Evolutionary conservation across 2,329 filamentous ascomycete genomes (phyloP), one percentile per base, ranked within the genome.

Genomic region (Ophiosphaerella narmari): DNA sequence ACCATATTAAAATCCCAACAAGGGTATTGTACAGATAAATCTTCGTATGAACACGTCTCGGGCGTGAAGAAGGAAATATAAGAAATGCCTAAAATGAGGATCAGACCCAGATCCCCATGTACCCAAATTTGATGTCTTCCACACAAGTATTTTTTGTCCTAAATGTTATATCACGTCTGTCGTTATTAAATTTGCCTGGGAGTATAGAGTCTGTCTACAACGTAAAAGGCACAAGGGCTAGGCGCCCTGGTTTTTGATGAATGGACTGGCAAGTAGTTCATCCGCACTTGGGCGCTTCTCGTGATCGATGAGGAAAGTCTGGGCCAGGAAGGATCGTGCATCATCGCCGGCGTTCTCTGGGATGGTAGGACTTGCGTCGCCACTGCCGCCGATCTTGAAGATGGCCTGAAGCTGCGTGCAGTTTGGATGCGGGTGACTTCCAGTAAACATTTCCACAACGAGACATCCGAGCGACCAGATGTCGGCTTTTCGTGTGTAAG

Each of bases 371-470:
- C 90, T 86, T 21, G 91, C 91, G 73, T 90, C 89, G 60, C 88
- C 87, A 58, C 89, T 91, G 34, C 92, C 92, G 31, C 78, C 78
- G 71, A 99, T 97, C 78, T 96, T 96, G 81, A 99, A 99, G 68
- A 99, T 97, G 52, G 94, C 94, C 73, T 99, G 94, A 56, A 99
- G 80, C 75, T 99, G 95, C 52, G 90, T 95, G 79, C 91, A 96
- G 76, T 96, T 93, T 0, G 94, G 94, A 81, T 97, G 97, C 1
- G 94, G 94, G 71, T 97, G 94, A 38, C 86, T 89, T 48, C 94
- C 94, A 11, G 94, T 97, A 82, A 97, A 96, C 94, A 99, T 99
- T 78, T 99, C 94, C 21, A 99, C 93, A 12, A 99, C 91, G 43
- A 99, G 80, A 72, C 94, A 99, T 31, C 94, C 94, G 21, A 99